phyloP scores from a whole-genome alignment of 2,329 filamentous ascomycete genomes.

The Neofusicoccum kwambonambiense region DNA sequence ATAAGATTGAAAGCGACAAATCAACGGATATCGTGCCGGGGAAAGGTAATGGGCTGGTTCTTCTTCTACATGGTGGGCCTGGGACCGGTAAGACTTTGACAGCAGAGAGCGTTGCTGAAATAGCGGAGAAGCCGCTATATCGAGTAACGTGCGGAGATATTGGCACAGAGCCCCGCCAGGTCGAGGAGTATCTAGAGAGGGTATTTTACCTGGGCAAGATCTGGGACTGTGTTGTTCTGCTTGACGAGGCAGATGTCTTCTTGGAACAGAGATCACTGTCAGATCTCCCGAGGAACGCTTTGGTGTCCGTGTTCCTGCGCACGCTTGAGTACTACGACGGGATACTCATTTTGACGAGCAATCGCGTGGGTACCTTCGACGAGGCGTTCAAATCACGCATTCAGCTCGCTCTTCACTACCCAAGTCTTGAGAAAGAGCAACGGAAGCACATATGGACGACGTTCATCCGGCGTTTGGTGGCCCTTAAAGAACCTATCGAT shows the following conservation, averaged over 20 bases:
- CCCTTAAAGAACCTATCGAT: too few relatives aligned
- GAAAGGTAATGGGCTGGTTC: constrained; percentile 51
- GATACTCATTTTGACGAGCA: constrained; percentile 19
- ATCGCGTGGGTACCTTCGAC: constrained; percentile 19
- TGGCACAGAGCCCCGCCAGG: not conserved
- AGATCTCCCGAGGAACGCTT: constrained; percentile 35
- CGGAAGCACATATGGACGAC: constrained; percentile 10
- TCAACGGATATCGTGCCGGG: constrained; percentile 51
- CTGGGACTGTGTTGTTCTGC: constrained; percentile 22
- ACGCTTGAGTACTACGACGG: constrained; percentile 40
- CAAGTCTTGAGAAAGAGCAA: too few relatives aligned
- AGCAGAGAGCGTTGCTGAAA: constrained; percentile 39
- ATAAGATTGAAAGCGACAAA: not conserved
- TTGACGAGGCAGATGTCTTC: constrained; percentile 39
- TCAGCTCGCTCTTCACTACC: too few relatives aligned
- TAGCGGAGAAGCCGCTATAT: constrained; percentile 18
- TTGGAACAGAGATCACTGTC: constrained; percentile 50
- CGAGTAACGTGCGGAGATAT: constrained; percentile 31
- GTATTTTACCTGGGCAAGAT: not conserved
- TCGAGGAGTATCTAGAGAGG: not conserved
- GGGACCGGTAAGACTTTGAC: constrained; percentile 51
- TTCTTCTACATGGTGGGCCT: constrained; percentile 49
- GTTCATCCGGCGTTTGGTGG: too few relatives aligned
- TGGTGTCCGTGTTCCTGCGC: constrained; percentile 36
- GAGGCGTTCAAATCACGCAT: constrained; percentile 5